Evolutionary conservation across 768 basidiomycete species (phyloP), one percentile per base, ranked within the genome.

Genomic region (Amyloporia xantha): DNA sequence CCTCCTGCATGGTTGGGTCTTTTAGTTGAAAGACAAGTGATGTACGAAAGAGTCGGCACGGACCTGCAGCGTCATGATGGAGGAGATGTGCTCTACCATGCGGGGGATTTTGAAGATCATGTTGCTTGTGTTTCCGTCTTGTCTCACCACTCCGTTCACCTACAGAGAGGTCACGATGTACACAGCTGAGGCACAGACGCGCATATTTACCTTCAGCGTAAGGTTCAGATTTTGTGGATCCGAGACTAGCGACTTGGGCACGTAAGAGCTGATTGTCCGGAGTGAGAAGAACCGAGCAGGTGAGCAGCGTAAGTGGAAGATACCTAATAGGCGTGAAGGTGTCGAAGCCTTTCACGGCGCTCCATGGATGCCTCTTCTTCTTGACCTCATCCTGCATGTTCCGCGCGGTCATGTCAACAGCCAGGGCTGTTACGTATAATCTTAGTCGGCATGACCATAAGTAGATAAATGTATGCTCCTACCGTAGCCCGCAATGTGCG

Each of bases 31-130:
- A 39, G 15, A 43, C 11, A 6, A 9, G 10, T 5, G 26, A 20
- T 15, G 45, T n/a, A 42, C 25, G 36, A 21, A 39, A 15, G 19
- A 47, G 13, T 13, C 28, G 20, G 41, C 15, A 44, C 60, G 41
- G 13, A 87, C 93, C 76, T 96, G 92, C n/a, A 99, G 76, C 0
- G 86, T 84, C 93, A 98, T 96, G 66, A 99, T 94, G 3, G 91
- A 88, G 2, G 93, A 95, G 48, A 95, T 76, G 61, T 95, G 93
- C 54, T 87, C 81, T 54, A 98, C 86, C 43, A 98, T 74, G 19
- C 79, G 74, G 1, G 93, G 91, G 30, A 98, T 92, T 25, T 75
- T 76, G 73, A 94, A 95, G 38, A 96, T 86, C 93, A 97, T 96
- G 63, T 94, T 86, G 12, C 71, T 66, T 4, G 94, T 93, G 21